Conservation (phyloP, 108 stramenopile genomes). For the Fistulifera solaris region DNA sequence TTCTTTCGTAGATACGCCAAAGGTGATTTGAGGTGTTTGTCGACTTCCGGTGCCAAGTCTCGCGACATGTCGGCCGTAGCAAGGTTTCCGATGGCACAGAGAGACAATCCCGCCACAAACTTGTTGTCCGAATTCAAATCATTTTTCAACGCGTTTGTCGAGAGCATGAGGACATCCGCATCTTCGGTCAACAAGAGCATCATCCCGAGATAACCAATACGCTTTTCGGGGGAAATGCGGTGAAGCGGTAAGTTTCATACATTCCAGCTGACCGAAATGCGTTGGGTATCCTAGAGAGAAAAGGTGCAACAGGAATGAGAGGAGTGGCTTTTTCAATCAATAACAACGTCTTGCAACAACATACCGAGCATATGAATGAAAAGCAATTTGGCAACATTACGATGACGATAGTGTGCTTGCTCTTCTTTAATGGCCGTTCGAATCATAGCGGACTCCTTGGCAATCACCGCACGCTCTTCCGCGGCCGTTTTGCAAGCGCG, state of each 20-base stretch:
- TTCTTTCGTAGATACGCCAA: conserved; percentile 93
- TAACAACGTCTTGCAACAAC: too few relatives aligned
- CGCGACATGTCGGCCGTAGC: conserved; percentile 94
- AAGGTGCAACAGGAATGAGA: neutral
- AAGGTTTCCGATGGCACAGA: conserved; percentile 96
- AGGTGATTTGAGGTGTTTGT: conserved; percentile 78
- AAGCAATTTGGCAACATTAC: conserved; percentile 98
- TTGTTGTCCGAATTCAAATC: conserved; percentile 77
- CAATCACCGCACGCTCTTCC: conserved; percentile 98
- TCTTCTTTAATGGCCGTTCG: conserved; percentile 98
- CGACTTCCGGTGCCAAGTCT: conserved; percentile 92
- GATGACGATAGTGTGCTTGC: conserved; percentile 92
- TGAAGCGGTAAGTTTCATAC: conserved; percentile 97
- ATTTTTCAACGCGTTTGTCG: conserved; percentile 91
- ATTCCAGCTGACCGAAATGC: conserved; percentile 99
- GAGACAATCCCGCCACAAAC: conserved; percentile 90
- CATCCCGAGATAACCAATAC: conserved; percentile 94
- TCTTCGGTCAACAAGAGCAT: conserved; percentile 96
- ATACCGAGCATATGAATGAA: conserved; percentile 99
- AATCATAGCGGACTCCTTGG: conserved; percentile 97
- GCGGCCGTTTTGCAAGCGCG: conserved; percentile 99
- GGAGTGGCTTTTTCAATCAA: too few relatives aligned
- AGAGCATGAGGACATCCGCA: conserved; percentile 97
- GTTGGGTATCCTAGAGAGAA: conserved; percentile 86
- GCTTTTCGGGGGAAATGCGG: conserved; percentile 95